Conservation (phyloP, 495 filamentous ascomycete species). For the Penicillium cosmopolitanum region DNA sequence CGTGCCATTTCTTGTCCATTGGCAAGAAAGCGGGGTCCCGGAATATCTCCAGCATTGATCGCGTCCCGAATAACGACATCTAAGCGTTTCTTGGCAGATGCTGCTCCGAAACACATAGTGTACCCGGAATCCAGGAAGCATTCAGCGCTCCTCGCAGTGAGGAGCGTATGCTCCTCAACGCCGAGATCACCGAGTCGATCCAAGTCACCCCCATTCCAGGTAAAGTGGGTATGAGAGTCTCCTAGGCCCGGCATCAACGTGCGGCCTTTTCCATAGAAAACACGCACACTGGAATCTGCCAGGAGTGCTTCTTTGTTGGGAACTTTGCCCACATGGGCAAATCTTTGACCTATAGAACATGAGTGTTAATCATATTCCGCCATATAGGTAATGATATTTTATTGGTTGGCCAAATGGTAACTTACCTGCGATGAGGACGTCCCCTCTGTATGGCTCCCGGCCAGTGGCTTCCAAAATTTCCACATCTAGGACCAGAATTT, state of each 20-base stretch:
- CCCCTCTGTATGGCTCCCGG: conserved; percentile 47
- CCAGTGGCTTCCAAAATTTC: conserved; percentile 56
- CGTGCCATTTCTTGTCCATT: conserved; percentile 55
- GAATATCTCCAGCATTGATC: conserved; percentile 58
- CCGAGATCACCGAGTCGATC: conserved; percentile 41
- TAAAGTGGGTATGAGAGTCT: conserved; percentile 55
- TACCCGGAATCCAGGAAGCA: conserved; percentile 51
- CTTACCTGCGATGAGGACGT: conserved; percentile 48
- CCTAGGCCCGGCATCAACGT: conserved; percentile 53
- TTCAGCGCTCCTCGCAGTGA: conserved; percentile 45
- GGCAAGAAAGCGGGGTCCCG: conserved; percentile 52
- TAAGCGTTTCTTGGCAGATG: conserved; percentile 52
- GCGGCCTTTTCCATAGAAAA: conserved; percentile 27
- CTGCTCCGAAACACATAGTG: conserved; percentile 56
- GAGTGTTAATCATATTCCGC: conserved; percentile 19
- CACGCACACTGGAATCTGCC: conserved; percentile 37
- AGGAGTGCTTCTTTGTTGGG: conserved; percentile 36
- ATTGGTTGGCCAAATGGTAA: not conserved
- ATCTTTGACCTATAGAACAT: conserved; percentile 36
- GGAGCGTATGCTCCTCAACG: conserved; percentile 53
- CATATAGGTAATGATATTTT: not conserved
- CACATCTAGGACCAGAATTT: conserved; percentile 50
- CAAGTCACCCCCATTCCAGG: conserved; percentile 50
- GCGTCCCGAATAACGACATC: conserved; percentile 57
- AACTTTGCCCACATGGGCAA: conserved; percentile 44